These are phyloP conservation scores for Aureobasidium leucospermi DNA, from an alignment of 2,329 filamentous ascomycete genomes.

Conservation along the genomic window DNA sequence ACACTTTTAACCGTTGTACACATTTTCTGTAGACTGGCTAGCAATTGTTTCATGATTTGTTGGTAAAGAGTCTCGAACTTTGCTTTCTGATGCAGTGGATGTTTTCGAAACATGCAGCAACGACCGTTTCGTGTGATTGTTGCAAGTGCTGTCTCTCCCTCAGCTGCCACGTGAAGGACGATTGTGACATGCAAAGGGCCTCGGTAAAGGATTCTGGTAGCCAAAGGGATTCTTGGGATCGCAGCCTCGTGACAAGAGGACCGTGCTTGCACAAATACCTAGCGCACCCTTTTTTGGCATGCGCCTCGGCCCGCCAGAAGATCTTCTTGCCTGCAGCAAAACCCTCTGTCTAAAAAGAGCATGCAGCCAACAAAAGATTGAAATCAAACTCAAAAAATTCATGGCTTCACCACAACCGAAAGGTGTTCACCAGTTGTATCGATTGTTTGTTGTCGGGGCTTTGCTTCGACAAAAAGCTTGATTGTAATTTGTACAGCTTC, in stretches of 20 bases:
- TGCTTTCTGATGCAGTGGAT: neutral
- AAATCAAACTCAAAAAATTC: conserved; percentile 1
- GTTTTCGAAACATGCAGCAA: neutral
- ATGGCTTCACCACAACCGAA: neutral
- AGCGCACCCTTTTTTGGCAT: neutral
- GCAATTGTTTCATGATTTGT: neutral
- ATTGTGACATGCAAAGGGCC: neutral
- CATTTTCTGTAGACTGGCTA: neutral
- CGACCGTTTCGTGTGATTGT: neutral
- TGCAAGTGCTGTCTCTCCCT: neutral
- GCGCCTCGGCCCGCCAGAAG: conserved; percentile 7
- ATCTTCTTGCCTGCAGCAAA: neutral
- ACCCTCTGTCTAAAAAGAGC: conserved; percentile 3
- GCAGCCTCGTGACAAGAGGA: neutral
- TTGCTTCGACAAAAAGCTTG: neutral
- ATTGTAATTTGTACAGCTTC: neutral
- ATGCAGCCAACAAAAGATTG: neutral
- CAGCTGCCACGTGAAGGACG: neutral
- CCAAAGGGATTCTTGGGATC: neutral
- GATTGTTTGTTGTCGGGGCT: neutral
- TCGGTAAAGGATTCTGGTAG: neutral
- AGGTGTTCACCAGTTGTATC: conserved; percentile 1
- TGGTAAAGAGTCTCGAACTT: neutral
- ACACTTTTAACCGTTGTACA: neutral
- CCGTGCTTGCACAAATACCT: neutral